A percentile compares a stretch with the other conserved stretches of the same genome.
phyloP scores from a whole-genome alignment of 371 early-diverging fungal species.

The Mucor circinelloides region DNA sequence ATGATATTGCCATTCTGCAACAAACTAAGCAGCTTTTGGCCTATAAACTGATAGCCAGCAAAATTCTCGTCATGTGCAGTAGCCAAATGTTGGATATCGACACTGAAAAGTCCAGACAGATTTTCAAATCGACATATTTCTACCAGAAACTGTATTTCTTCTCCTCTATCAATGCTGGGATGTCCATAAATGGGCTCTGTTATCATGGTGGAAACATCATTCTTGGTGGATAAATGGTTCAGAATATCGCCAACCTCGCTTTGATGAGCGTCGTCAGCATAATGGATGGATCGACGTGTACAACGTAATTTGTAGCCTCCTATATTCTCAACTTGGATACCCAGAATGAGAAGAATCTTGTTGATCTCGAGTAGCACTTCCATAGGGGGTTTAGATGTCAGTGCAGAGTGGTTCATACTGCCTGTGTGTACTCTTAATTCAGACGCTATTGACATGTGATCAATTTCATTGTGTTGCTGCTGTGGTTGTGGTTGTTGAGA shows the following conservation, averaged over 20 bases:
- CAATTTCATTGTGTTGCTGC: slow-evolving; percentile 7
- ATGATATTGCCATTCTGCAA: slow-evolving; percentile 47
- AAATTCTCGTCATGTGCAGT: slow-evolving; percentile 63
- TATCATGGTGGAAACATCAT: not conserved
- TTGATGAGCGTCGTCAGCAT: not conserved
- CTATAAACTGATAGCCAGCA: slow-evolving; percentile 88
- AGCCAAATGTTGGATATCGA: slow-evolving; percentile 69
- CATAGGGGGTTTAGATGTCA: slow-evolving; percentile 72
- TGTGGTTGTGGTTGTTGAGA: not conserved
- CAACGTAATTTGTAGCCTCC: slow-evolving; percentile 74
- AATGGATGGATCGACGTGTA: slow-evolving; percentile 44
- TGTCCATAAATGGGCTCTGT: slow-evolving; percentile 88
- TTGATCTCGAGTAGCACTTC: slow-evolving; percentile 71
- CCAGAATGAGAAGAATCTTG: slow-evolving; percentile 62
- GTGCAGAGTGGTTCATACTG: slow-evolving; percentile 71
- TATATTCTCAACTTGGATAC: slow-evolving; percentile 69
- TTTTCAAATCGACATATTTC: slow-evolving; percentile 90
- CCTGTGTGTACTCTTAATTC: slow-evolving; percentile 76
- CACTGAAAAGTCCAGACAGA: slow-evolving; percentile 81
- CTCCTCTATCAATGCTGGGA: slow-evolving; percentile 76
- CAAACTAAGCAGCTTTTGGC: slow-evolving; percentile 67
- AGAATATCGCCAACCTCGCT: not conserved
- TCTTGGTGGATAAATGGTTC: not conserved
- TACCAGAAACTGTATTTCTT: slow-evolving; percentile 79
- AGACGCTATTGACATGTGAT: slow-evolving; percentile 14